Evolutionary conservation across 1,139 yeast genomes (phyloP).

Genomic region (Magnusiomyces suaveolens): DNA sequence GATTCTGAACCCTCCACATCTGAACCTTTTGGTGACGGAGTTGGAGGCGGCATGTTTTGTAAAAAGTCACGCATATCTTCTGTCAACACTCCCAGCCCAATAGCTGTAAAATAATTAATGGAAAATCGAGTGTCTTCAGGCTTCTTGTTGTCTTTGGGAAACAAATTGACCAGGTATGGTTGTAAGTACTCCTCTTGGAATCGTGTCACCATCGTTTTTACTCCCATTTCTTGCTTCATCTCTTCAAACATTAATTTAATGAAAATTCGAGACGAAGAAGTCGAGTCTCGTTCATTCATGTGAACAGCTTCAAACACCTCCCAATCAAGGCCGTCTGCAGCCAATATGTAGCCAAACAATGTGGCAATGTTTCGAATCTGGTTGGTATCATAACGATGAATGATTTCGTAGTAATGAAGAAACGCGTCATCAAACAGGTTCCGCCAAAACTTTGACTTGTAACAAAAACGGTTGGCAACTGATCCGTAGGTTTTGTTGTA

Average conservation of each 20-base stretch:
- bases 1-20: not conserved
- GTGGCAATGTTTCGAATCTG: constrained; percentile 73
- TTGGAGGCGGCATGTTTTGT: constrained; percentile 30
- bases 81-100: constrained; percentile 76
- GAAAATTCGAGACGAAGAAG: constrained; percentile 72
- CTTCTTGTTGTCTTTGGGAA: constrained; percentile 32
- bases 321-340: constrained; percentile 64
- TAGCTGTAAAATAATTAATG: constrained; percentile 87
- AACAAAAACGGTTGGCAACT: constrained; percentile 59
- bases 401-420: constrained; percentile 43
- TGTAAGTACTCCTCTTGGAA: constrained; percentile 40
- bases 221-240: constrained; percentile 69
- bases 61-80: constrained; percentile 66
- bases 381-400: constrained; percentile 62
- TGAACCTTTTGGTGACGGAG: constrained; percentile 51
- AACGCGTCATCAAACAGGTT: constrained; percentile 46
- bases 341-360: constrained; percentile 77
- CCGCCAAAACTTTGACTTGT: constrained; percentile 47
- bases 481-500: constrained; percentile 81
- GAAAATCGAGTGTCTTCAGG: constrained; percentile 63
- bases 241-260: constrained; percentile 75
- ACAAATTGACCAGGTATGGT: constrained; percentile 32
- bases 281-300: constrained; percentile 64
- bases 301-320: constrained; percentile 42
- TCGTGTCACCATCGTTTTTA: constrained; percentile 41